Conservation (phyloP, 768 basidiomycete species). For the Suillus americanus region DNA sequence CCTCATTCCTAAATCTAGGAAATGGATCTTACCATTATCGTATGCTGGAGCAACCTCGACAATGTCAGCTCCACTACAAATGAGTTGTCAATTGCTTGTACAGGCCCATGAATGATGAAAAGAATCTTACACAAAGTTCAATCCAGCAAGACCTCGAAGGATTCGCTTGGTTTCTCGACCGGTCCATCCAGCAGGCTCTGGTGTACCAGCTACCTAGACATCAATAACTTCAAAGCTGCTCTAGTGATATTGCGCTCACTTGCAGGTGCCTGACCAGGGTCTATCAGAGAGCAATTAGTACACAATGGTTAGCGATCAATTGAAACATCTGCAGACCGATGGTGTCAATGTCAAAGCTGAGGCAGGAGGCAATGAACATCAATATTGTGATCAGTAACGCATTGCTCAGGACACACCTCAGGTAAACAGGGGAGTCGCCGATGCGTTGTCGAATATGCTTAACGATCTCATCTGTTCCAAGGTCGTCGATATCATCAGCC, state of each 20-base stretch:
- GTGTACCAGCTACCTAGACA: constrained; percentile 58
- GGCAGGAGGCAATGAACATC: not conserved
- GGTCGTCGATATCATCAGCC: constrained; percentile 76
- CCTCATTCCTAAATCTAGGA: not conserved
- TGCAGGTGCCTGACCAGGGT: constrained; percentile 72
- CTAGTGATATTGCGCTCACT: constrained; percentile 39
- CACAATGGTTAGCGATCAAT: not conserved
- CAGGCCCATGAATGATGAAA: not conserved
- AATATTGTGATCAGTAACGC: not conserved
- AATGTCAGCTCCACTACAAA: constrained; percentile 62
- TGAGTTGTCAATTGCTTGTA: not conserved
- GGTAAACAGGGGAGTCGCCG: constrained; percentile 67
- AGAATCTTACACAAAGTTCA: constrained; percentile 66
- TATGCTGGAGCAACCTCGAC: constrained; percentile 79
- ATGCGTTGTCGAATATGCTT: constrained; percentile 62
- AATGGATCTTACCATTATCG: constrained; percentile 53
- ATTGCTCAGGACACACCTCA: constrained; percentile 37
- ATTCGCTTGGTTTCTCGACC: constrained; percentile 73
- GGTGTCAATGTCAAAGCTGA: constrained; percentile 72
- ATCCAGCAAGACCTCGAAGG: constrained; percentile 65
- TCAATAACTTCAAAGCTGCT: not conserved
- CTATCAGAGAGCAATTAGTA: constrained; percentile 25
- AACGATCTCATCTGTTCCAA: constrained; percentile 66
- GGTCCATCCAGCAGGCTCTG: constrained; percentile 78
- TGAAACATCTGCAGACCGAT: constrained; percentile 43